Evolutionary conservation across 495 filamentous ascomycete species (phyloP), one percentile per base, ranked within the genome.

Genomic region (Echria macrotheca): DNA sequence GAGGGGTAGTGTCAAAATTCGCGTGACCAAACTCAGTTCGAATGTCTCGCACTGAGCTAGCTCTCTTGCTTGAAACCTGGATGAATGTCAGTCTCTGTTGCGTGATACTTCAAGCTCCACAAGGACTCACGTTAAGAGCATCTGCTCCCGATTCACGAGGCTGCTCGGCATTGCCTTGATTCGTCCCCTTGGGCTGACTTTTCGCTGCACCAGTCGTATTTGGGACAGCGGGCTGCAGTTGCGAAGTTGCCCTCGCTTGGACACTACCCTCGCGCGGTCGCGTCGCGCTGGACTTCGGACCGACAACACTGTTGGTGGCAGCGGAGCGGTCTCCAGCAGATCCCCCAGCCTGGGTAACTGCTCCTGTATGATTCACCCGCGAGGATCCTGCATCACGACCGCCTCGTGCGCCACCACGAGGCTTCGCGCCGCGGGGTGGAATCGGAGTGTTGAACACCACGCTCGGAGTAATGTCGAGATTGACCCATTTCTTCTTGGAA

Each of bases 391-490:
- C 64, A 45, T 72, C 75, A 43, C 69, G 65, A 15, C 70, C 76
- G 35, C 77, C 80, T 47, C 85, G 76, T 37, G 75, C 63, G 28
- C 75, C 76, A 51, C 72, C 72, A 50, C 77, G 79, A 52, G 79
- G 82, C 63, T 85, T 75, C 11, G 81, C 78, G 36, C 75, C 76
- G 49, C 73, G 70, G 18, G 67, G 66, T 5, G 87, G 87, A 28
- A 94, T 59, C 5, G 81, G 85, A 0, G 89, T 95, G 61, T 83
- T 83, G 66, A 91, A 95, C n/a, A 84, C 78, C 19, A 89, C 85
- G 33, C 74, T 83, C 2, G 86, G 90, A 1, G 83, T 83, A 57
- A 88, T 86, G 28, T 79, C 78, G 9, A 95, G 74, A 12, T 76
- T 72, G 23, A 76, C 79, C 87, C 87, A 87, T 49, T 82, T 83